These are phyloP conservation scores for Calcarisporium arbuscula DNA, from an alignment of 2,329 filamentous ascomycete species.

Conservation along the genomic window DNA sequence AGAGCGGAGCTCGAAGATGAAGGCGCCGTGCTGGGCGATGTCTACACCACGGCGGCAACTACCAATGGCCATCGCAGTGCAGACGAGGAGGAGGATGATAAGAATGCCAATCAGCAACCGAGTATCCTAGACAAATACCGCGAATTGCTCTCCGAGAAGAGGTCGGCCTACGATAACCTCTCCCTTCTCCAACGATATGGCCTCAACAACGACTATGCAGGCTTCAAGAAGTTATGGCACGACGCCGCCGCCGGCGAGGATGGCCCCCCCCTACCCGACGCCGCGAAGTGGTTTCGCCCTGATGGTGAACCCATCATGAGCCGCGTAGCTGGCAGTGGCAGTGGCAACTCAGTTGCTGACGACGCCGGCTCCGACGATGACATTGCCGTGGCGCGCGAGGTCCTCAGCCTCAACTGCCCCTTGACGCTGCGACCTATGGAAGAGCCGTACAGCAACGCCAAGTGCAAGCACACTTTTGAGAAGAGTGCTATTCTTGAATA, in stretches of 20 bases:
- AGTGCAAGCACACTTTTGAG: conserved; percentile 70
- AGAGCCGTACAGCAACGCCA: conserved; percentile 59
- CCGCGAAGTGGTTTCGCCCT: conserved; percentile 46
- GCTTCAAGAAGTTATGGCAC: conserved; percentile 54
- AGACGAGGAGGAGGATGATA: conserved; percentile 15
- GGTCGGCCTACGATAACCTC: conserved; percentile 35
- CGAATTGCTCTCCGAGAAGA: conserved; percentile 28
- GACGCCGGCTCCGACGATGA: conserved; percentile 59
- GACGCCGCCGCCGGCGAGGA: conserved; percentile 43
- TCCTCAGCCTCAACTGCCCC: conserved; percentile 62
- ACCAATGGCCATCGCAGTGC: conserved; percentile 7
- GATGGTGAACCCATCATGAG: conserved; percentile 36
- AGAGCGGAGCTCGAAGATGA: conserved; percentile 45
- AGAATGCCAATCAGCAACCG: conserved; percentile 18
- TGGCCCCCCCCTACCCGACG: conserved; percentile 45
- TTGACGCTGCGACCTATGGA: conserved; percentile 58
- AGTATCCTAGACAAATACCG: conserved; percentile 27
- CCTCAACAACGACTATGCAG: conserved; percentile 50
- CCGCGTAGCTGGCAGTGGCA: conserved; percentile 10
- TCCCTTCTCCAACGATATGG: conserved; percentile 43
- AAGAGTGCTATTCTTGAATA: conserved; percentile 54
- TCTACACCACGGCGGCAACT: conserved; percentile 22
- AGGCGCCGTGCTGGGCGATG: conserved; percentile 28
- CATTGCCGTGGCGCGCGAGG: conserved; percentile 57
- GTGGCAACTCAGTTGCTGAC: conserved; percentile 15